Conservation (phyloP, 345 rosid species). For the Draba incana region DNA sequence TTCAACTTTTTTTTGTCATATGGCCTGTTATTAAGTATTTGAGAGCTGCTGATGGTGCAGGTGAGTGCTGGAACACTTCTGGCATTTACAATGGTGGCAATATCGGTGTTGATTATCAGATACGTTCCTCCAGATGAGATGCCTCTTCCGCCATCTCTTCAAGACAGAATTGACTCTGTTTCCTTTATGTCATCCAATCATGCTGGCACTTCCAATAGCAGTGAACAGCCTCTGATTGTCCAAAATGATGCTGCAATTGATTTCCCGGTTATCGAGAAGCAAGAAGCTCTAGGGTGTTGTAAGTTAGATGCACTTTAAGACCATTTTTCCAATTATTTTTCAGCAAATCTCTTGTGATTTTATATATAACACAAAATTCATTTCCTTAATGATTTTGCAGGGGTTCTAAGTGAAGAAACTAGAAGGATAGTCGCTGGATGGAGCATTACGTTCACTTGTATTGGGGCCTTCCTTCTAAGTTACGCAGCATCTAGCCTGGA, state of each 20-base stretch:
- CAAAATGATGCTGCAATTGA: conserved; percentile 35
- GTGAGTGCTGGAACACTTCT: conserved; percentile 98
- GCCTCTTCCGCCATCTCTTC: conserved; percentile 79
- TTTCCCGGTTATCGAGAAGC: conserved; percentile 42
- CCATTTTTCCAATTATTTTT: too few species aligned
- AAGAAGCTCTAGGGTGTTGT: conserved; percentile 58
- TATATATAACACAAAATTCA: not conserved
- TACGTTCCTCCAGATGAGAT: conserved; percentile 92
- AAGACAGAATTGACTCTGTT: conserved; percentile 69
- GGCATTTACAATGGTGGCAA: conserved; percentile 96
- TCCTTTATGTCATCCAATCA: conserved; percentile 42
- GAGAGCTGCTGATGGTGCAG: conserved; percentile 48
- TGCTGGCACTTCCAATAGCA: conserved; percentile 45
- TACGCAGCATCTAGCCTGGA: conserved; percentile 66
- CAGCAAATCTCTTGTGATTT: not conserved
- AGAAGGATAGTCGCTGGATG: conserved; percentile 87
- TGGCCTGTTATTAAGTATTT: conserved; percentile 12
- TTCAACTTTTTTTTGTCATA: not conserved
- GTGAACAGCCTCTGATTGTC: conserved; percentile 52
- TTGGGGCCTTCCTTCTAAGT: conserved; percentile 75
- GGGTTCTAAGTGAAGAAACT: conserved; percentile 52
- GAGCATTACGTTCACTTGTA: conserved; percentile 78
- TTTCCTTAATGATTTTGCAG: conserved; percentile 45
- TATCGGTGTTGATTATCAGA: conserved; percentile 89
- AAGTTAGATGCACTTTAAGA: conserved; percentile 32